Evolutionary conservation across 768 basidiomycete genomes (phyloP), one percentile per base, ranked within the genome.

Genomic region (Peribolospora kevripleyi): DNA sequence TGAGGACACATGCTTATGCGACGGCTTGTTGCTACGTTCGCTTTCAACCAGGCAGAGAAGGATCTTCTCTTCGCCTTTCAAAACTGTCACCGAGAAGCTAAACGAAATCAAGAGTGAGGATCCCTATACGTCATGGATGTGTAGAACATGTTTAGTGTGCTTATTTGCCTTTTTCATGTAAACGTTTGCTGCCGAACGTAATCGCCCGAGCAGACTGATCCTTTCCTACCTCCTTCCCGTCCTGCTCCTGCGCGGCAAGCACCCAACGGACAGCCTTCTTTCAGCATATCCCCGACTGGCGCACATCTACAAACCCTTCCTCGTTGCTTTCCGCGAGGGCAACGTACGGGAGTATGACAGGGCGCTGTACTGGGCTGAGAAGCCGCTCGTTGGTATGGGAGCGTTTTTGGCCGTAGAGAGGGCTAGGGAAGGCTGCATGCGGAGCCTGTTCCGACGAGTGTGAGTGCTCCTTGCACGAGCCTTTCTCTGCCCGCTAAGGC

Each of bases 221-320:
- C 70, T 97, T 53, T 82, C 81, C 36, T 93, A 85, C 65, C 75
- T 97, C 42, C 77, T 97, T 53, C 87, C 91, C 0, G 73, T 97
- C 10, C 81, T 83, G 13, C 78, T 98, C 46, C 71, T 93, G 46
- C 79, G 78, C 57, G 93, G 91, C 3, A 80, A 84, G 58, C 74
- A 93, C 39, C 91, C 91, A 8, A 80, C 86, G 0, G 60, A 67
- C 42, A 74, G 74, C 55, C 73, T 97, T 25, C 70, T 91, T 60
- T 61, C 73, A 40, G 76, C 77, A 5, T 87, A 84, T 66, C 81
- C 84, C 1, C 71, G 76, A 4, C 71, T 95, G 14, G 66, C 74
- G 48, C 74, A 79, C 50, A 68, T 95, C 3, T 95, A 81, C 68
- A 63, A 70, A 3, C 85, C 87, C 0, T 95, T 97, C 67, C 74